Base-by-base conservation (phyloP, 805 yeast genomes). In the Monosporozyma siamensis region DNA sequence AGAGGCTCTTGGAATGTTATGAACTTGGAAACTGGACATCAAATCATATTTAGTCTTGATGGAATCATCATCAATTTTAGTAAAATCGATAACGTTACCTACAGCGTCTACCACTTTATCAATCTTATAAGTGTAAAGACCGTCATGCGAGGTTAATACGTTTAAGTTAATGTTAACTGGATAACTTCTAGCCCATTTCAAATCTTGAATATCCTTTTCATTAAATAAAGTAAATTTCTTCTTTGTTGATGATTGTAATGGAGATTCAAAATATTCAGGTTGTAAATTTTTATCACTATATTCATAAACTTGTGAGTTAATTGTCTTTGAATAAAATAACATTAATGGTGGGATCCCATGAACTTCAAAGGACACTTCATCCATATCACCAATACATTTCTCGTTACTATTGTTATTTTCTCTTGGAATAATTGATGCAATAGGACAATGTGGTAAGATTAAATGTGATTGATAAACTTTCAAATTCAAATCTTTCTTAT, bases 261-360 rank as follows among this genome's bases (percentile, higher is more conserved):
- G 82, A 9, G 80, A 74, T 18, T 64, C 59, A 44, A 75, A 71
- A 35, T 59, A 62, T 36, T 71, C 75, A 2, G 83, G 82, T 42
- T 70, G 74, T 20, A 72, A 51, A 34, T 69, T 64, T 36, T 71
- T 71, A 41, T 72, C 74, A n/a, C 54, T 55, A 39, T 44, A 58
- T 1, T 51, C 43, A 22, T 50, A 48, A 8, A 42, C 39, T 20
- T 64, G 53, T 22, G 57, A 67, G 44, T 65, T 63, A 18, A 71
- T 58, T 12, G 67, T 51, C 46, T 76, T 77, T 36, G 70, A 72
- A 54, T 80, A 81, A 34, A 68, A 66, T 27, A 83, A 63, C 18
- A 72, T 73, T 44, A 83, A 61, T 0, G 98, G 97, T 1, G 90
- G 80, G 2, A 87, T 83, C 41, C 97, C 97, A 15, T 67, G 62